Percentiles rank a stretch among this genome's conserved stretches.
Conservation (phyloP, 768 basidiomycete species). For the Asterophora parasitica region DNA sequence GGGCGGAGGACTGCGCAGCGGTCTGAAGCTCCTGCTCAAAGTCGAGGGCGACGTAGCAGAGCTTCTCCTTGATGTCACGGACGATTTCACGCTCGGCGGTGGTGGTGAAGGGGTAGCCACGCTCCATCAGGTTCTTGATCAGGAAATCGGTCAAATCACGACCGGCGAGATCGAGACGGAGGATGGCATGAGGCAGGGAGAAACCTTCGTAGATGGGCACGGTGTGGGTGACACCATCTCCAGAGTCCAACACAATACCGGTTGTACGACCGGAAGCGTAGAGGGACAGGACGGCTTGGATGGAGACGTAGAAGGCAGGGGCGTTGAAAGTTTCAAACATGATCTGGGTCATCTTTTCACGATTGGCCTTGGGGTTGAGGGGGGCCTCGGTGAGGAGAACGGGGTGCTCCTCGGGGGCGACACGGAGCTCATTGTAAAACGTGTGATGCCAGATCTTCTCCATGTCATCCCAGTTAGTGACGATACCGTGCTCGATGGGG, state of each 20-base stretch:
- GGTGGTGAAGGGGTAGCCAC: slow-evolving; percentile 92
- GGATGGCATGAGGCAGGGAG: slow-evolving; percentile 88
- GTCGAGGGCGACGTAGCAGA: slow-evolving; percentile 92
- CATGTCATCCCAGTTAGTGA: slow-evolving; percentile 99
- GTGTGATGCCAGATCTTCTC: slow-evolving; percentile 99
- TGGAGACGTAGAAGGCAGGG: slow-evolving; percentile 88
- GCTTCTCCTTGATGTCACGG: slow-evolving; percentile 96
- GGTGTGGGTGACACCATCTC: slow-evolving; percentile 94
- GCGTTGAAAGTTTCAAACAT: slow-evolving; percentile 97
- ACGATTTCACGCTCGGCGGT: slow-evolving; percentile 93
- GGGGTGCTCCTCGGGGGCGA: slow-evolving; percentile 90
- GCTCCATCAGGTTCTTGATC: slow-evolving; percentile 83
- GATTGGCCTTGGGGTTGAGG: slow-evolving; percentile 88
- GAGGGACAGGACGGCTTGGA: slow-evolving; percentile 86
- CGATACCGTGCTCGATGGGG: slow-evolving; percentile 91
- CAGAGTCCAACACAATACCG: slow-evolving; percentile 92
- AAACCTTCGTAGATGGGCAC: slow-evolving; percentile 97
- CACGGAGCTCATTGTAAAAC: slow-evolving; percentile 93
- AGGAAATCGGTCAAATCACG: slow-evolving; percentile 86
- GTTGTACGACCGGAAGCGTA: slow-evolving; percentile 96
- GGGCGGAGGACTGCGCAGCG: slow-evolving; percentile 80
- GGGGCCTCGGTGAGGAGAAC: slow-evolving; percentile 90
- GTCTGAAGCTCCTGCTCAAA: slow-evolving; percentile 93
- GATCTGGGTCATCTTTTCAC: slow-evolving; percentile 95
- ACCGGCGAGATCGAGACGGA: slow-evolving; percentile 87